Conservation (phyloP, 2,329 filamentous ascomycete species). For the Epichloe sp. region DNA sequence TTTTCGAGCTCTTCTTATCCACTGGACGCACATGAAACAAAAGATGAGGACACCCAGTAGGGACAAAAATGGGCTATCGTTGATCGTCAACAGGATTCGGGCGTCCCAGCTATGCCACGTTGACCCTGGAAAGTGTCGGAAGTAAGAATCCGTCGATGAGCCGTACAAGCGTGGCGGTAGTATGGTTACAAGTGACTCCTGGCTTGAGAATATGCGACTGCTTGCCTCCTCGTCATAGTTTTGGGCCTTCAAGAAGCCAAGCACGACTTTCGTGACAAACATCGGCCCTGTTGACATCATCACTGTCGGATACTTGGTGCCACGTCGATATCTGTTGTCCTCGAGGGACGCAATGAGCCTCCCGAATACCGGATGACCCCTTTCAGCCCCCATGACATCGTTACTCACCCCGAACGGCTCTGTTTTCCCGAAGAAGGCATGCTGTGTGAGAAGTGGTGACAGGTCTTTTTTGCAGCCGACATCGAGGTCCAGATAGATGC, state of each 20-base stretch:
- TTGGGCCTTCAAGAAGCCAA: not conserved
- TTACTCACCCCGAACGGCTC: not conserved
- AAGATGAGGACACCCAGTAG: not conserved
- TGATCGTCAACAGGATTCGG: not conserved
- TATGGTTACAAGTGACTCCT: not conserved
- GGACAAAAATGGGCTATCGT: not conserved
- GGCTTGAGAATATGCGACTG: not conserved
- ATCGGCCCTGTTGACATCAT: conserved; percentile 3
- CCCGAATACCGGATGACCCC: not conserved
- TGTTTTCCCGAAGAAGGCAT: not conserved
- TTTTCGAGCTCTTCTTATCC: not conserved
- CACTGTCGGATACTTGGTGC: conserved; percentile 3
- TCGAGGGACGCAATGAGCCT: not conserved
- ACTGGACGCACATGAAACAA: not conserved
- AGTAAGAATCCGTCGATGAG: not conserved
- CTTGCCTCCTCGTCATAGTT: not conserved
- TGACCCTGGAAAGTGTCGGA: not conserved
- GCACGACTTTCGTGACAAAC: not conserved
- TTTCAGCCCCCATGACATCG: conserved; percentile 1
- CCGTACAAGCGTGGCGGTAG: not conserved
- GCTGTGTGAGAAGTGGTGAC: not conserved
- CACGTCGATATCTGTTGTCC: not conserved
- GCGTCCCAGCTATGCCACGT: conserved; percentile 3
- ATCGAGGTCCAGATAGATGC: conserved; percentile 72
- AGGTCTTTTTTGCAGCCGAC: not conserved